Evolutionary conservation across 2,329 filamentous ascomycete genomes (phyloP).

Genomic region (Alternaria sp.): DNA sequence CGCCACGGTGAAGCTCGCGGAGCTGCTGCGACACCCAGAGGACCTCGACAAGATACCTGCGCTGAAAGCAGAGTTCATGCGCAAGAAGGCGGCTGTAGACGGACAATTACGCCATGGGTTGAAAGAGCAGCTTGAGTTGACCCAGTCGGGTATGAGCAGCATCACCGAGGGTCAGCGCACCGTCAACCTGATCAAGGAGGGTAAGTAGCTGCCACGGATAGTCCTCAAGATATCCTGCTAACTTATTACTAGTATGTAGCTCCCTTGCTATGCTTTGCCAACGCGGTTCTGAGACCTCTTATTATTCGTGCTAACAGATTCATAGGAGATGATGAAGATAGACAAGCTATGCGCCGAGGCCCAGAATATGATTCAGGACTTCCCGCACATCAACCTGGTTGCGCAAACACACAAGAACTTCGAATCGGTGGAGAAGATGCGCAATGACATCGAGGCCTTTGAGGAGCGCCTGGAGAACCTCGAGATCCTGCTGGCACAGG

Average conservation of each 20-base stretch:
- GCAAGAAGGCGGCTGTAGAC: slow-evolving; percentile 92
- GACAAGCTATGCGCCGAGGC: slow-evolving; percentile 97
- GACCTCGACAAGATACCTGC: slow-evolving; percentile 94
- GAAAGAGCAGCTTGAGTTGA: no score
- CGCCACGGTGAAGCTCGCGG: slow-evolving; percentile 78
- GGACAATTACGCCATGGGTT: no score
- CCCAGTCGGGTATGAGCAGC: no score
- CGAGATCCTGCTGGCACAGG: slow-evolving; percentile 78
- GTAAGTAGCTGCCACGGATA: not conserved
- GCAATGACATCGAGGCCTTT: slow-evolving; percentile 86
- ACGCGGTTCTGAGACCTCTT: no score
- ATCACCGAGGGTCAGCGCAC: no score
- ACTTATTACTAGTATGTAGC: not conserved
- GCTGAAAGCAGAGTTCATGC: slow-evolving; percentile 88
- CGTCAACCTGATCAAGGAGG: slow-evolving; percentile 5
- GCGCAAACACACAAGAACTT: slow-evolving; percentile 97
- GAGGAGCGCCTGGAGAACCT: slow-evolving; percentile 76
- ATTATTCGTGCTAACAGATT: not conserved
- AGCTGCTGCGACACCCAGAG: slow-evolving; percentile 92
- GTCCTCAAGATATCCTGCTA: not conserved
- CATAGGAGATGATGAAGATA: slow-evolving; percentile 91
- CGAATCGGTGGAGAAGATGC: slow-evolving; percentile 91
- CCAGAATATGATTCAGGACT: slow-evolving; percentile 96
- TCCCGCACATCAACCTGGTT: slow-evolving; percentile 87
- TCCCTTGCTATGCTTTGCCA: not conserved